A percentile compares a stretch with the other conserved stretches of the same genome.
Evolutionary conservation across 768 basidiomycete species (phyloP).

Genomic region (Russula compacta): DNA sequence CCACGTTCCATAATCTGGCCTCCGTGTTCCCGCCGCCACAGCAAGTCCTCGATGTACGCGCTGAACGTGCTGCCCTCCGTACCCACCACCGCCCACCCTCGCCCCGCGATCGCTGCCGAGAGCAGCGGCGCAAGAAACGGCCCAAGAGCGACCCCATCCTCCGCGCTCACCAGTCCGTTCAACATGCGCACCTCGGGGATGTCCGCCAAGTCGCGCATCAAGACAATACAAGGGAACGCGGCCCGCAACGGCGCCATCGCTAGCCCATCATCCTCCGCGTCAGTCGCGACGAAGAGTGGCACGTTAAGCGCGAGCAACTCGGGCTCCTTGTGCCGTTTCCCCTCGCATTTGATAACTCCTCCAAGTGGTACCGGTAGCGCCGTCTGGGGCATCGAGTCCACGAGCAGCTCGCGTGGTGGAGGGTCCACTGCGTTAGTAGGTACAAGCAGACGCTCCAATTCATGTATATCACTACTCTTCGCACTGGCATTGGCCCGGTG

Average conservation of each 20-base stretch:
- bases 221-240: constrained; percentile 59
- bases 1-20: constrained; percentile 43
- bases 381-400: constrained; percentile 24
- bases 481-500: constrained; percentile 20
- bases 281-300: constrained; percentile 61
- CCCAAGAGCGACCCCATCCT: constrained; percentile 42
- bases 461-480: background rate
- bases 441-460: constrained; percentile 8
- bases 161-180: constrained; percentile 27
- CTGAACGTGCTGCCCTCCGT: constrained; percentile 75
- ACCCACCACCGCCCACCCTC: constrained; percentile 49
- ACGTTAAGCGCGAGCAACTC: constrained; percentile 38
- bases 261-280: constrained; percentile 35
- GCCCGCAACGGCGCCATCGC: constrained; percentile 36
- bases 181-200: constrained; percentile 4
- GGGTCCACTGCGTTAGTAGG: constrained; percentile 16
- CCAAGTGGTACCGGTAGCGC: background rate
- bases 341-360: constrained; percentile 31
- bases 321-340: constrained; percentile 28
- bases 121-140: constrained; percentile 50
- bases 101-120: constrained; percentile 60
- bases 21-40: constrained; percentile 55
- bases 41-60: constrained; percentile 52
- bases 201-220: constrained; percentile 34
- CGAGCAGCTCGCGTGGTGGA: constrained; percentile 18